Base-by-base conservation (phyloP, 2,329 filamentous ascomycete genomes). In the Sporothrix luriei region DNA sequence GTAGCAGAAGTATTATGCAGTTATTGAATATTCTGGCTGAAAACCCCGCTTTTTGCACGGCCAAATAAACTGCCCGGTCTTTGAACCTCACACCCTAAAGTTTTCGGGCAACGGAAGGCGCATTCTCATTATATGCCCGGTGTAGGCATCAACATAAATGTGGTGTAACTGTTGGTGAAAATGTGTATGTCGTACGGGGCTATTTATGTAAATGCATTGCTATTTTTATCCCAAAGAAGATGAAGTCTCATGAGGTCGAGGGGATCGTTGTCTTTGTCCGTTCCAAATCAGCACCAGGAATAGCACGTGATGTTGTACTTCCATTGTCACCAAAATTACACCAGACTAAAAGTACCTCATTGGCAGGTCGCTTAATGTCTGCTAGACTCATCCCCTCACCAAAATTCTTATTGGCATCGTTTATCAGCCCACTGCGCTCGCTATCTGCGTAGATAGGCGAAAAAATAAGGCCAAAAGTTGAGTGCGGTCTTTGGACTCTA, bases 31-130 rank as follows among this genome's bases (percentile, higher is more conserved):
- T 13, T n/a, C 14, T 11, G 19, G 3, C 16, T 19, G 1, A 14
- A 38, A 51, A 14, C n/a, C 33, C 49, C 49, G 21, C 65, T 55
- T 67, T 33, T 5, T 46, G 51, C 51, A 67, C 65, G 51, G 40
- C 51, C 40, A 29, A 46, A 66, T 19, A 54, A 54, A 54, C 64
- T 24, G 29, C 29, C 64, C 65, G 51, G 21, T 54, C 6, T 19
- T 43, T 43, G 33, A 11, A 24, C 10, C 29, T 43, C 19, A 11
- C 19, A 43, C 54, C 19, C 29, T n/a, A 57, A 13, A 29, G 26
- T 46, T 46, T 62, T 46, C 21, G 57, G 57, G 29, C 29, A 16
- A 26, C 38, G 38, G 38, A 43, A 62, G 21, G 55, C 11, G 55
- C 33, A 21, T 43, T 16, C n/a, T 24, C 19, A 24, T 14, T 24